phyloP scores from a whole-genome alignment of 805 yeast species.

The Lachancea waltii region DNA sequence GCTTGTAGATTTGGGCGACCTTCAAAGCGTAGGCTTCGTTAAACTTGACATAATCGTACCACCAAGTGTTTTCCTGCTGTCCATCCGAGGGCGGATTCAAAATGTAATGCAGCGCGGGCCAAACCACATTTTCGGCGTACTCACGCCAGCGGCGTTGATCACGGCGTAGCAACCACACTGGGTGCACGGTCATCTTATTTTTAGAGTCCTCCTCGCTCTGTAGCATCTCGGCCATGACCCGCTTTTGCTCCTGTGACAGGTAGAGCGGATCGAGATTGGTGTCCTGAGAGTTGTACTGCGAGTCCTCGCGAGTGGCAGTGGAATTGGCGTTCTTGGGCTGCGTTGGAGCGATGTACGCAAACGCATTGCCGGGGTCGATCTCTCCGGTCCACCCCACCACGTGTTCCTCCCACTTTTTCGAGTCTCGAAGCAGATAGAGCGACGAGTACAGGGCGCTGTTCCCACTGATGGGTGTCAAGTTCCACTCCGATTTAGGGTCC shows the following conservation, averaged over 20 bases:
- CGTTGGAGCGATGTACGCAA: conserved; percentile 9
- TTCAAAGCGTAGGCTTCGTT: conserved; percentile 86
- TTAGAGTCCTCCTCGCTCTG: conserved; percentile 40
- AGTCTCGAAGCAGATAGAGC: conserved; percentile 50
- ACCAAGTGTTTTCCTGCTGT: conserved; percentile 64
- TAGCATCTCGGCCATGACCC: conserved; percentile 23
- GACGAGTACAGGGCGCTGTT: conserved; percentile 80
- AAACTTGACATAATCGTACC: conserved; percentile 80
- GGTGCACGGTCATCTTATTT: conserved; percentile 55
- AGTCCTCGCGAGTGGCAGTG: conserved; percentile 4
- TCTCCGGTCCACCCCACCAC: conserved; percentile 96
- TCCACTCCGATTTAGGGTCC: conserved; percentile 36
- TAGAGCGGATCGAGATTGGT: conserved; percentile 49
- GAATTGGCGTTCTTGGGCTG: conserved; percentile 8
- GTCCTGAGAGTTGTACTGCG: conserved; percentile 17
- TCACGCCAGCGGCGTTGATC: conserved; percentile 80
- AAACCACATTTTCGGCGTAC: conserved; percentile 82
- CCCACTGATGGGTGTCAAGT: conserved; percentile 63
- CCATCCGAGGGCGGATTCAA: conserved; percentile 66
- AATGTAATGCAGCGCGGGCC: conserved; percentile 96
- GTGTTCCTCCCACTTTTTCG: conserved; percentile 80
- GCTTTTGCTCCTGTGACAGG: conserved; percentile 50
- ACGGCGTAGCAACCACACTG: conserved; percentile 80
- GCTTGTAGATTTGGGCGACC: conserved; percentile 62
- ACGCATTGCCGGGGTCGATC: conserved; percentile 34